Percentiles rank a stretch among this genome's conserved stretches.
Evolutionary conservation across 768 basidiomycete species (phyloP).

Genomic region (Chalciporus chontae): DNA sequence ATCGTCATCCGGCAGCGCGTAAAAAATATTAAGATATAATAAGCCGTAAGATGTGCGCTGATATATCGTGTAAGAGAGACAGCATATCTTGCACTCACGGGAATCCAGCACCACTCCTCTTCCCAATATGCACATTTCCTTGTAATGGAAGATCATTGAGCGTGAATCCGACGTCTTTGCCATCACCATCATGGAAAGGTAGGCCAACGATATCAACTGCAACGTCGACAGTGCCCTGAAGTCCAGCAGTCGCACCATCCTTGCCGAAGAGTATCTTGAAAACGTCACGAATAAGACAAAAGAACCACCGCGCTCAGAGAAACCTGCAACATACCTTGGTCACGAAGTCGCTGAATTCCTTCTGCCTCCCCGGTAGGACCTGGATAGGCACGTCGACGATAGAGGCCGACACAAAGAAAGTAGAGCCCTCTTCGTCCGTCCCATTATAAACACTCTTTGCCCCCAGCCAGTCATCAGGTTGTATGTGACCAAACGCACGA

Average conservation of each 20-base stretch:
- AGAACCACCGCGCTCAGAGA: constrained; percentile 3
- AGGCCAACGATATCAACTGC: constrained; percentile 57
- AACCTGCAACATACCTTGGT: constrained; percentile 52
- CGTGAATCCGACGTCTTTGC: constrained; percentile 47
- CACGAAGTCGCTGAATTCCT: constrained; percentile 72
- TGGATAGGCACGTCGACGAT: constrained; percentile 73
- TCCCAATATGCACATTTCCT: constrained; percentile 64
- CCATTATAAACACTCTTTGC: constrained; percentile 41
- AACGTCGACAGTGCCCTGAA: constrained; percentile 63
- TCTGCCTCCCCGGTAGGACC: constrained; percentile 74
- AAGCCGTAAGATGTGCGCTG: neutral
- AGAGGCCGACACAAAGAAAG: constrained; percentile 58
- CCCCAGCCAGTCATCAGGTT: constrained; percentile 65
- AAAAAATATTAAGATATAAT: neutral
- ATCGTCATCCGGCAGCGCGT: constrained; percentile 1
- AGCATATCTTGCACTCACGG: neutral
- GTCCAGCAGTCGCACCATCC: constrained; percentile 64
- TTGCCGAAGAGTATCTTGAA: constrained; percentile 64
- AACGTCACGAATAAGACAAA: constrained; percentile 2
- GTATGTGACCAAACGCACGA: constrained; percentile 72
- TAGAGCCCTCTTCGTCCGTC: constrained; percentile 48
- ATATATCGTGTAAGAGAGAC: neutral
- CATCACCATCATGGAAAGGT: constrained; percentile 41
- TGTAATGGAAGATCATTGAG: constrained; percentile 62
- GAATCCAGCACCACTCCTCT: constrained; percentile 33